phyloP scores from a whole-genome alignment of 2,329 filamentous ascomycete species.

The Epicoccum nigrum region DNA sequence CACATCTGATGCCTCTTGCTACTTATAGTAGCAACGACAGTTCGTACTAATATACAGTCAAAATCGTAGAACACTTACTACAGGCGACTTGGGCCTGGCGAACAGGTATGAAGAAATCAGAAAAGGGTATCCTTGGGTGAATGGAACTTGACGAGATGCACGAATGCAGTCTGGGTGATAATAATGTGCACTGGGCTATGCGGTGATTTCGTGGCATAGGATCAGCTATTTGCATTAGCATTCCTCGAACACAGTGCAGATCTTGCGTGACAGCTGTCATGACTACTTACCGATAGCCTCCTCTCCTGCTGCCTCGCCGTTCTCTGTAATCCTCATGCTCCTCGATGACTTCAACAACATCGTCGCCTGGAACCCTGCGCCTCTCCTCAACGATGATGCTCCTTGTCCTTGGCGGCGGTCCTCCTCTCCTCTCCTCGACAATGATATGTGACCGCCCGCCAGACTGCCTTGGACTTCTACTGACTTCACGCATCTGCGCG shows the following conservation, averaged over 20 bases:
- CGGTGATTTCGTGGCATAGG: no score
- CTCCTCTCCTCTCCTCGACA: conserved; percentile 47
- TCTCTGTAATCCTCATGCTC: conserved; percentile 55
- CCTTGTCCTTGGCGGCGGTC: conserved; percentile 33
- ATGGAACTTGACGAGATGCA: background rate
- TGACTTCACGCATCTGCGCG: conserved; percentile 46
- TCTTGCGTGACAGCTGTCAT: background rate
- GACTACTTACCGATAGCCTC: conserved; percentile 55
- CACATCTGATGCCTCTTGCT: no score
- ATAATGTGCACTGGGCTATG: background rate
- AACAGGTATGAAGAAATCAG: conserved; percentile 1
- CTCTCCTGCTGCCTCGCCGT: conserved; percentile 47
- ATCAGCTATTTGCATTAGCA: conserved; percentile 18
- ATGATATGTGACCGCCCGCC: conserved; percentile 43
- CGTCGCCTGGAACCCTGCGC: conserved; percentile 54
- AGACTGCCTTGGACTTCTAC: conserved; percentile 44
- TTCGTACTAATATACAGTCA: background rate
- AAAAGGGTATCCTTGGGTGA: conserved; percentile 13
- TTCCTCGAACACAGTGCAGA: conserved; percentile 1
- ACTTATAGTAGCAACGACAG: no score
- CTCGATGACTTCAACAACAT: conserved; percentile 65
- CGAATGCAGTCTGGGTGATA: background rate
- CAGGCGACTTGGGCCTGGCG: background rate
- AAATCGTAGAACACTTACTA: background rate
- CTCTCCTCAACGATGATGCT: conserved; percentile 54